Conservation (phyloP, 257 asterid species). For the Jasminum sambac region DNA sequence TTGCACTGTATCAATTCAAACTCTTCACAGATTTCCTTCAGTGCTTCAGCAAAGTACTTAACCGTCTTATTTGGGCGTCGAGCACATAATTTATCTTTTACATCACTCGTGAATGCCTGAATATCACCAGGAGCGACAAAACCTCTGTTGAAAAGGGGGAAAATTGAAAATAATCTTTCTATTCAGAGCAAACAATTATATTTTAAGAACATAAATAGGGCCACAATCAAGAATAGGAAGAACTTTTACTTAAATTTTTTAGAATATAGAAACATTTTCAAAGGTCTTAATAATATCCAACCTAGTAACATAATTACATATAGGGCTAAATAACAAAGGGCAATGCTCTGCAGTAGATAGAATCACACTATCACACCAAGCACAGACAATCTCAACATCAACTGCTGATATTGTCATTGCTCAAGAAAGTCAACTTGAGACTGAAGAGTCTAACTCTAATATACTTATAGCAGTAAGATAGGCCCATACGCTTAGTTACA, state of each 20-base stretch:
- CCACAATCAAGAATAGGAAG: conserved; percentile 21
- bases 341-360: background rate
- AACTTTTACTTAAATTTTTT: background rate
- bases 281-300: conserved; percentile 18
- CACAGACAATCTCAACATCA: conserved; percentile 1
- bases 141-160: conserved; percentile 57
- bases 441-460: background rate
- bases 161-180: background rate
- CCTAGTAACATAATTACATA: conserved; percentile 10
- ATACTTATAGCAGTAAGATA: background rate
- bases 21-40: conserved; percentile 72
- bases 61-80: conserved; percentile 68
- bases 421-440: background rate
- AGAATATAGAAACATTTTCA: background rate
- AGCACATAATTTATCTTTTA: conserved; percentile 60
- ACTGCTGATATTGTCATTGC: background rate
- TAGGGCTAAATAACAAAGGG: conserved; percentile 12
- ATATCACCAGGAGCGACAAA: conserved; percentile 89
- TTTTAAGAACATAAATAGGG: background rate
- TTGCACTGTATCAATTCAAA: conserved; percentile 58
- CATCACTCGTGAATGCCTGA: conserved; percentile 69
- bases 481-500: no score
- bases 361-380: background rate
- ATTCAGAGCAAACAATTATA: background rate
- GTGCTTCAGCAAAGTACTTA: conserved; percentile 73